Evolutionary conservation across 331 rosid genomes (phyloP).

Genomic region (Acacia concinna): DNA sequence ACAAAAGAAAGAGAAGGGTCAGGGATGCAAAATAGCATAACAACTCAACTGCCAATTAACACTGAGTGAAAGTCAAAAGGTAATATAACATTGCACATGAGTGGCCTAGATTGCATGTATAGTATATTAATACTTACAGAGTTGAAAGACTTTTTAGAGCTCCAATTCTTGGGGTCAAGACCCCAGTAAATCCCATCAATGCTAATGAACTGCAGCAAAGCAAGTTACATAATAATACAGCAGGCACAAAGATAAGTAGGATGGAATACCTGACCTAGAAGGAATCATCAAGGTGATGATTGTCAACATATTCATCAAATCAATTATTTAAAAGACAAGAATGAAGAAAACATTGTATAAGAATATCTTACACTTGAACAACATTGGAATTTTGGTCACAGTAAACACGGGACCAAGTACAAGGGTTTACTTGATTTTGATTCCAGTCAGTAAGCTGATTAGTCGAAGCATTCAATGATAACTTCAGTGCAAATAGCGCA

Average conservation of each 20-base stretch:
- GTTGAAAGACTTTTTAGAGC: conserved; percentile 49
- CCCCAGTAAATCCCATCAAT: conserved; percentile 77
- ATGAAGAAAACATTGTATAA: conserved; percentile 25
- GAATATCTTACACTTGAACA: conserved; percentile 68
- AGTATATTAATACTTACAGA: conserved; percentile 59
- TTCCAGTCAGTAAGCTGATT: conserved; percentile 80
- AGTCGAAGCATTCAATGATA: conserved; percentile 55
- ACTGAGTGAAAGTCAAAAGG: not conserved
- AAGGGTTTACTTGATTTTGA: conserved; percentile 71
- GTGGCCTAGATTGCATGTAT: conserved; percentile 14
- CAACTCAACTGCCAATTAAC: not conserved
- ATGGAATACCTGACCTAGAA: not conserved
- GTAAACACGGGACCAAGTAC: conserved; percentile 83
- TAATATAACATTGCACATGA: not conserved
- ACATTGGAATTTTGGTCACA: conserved; percentile 60
- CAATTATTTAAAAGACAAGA: conserved; percentile 28
- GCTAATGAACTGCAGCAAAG: conserved; percentile 70
- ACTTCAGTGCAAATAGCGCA: conserved; percentile 64
- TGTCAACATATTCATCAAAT: conserved; percentile 12
- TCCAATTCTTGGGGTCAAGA: conserved; percentile 74
- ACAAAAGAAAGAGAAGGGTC: not conserved
- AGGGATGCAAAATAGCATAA: conserved; percentile 9
- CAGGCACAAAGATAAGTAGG: not conserved
- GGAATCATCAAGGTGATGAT: conserved; percentile 9
- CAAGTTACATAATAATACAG: conserved; percentile 31